A percentile compares a stretch with the other conserved stretches of the same genome.
Evolutionary conservation across 2,329 filamentous ascomycete genomes (phyloP).

Genomic region (Fusarium cyanostomum): DNA sequence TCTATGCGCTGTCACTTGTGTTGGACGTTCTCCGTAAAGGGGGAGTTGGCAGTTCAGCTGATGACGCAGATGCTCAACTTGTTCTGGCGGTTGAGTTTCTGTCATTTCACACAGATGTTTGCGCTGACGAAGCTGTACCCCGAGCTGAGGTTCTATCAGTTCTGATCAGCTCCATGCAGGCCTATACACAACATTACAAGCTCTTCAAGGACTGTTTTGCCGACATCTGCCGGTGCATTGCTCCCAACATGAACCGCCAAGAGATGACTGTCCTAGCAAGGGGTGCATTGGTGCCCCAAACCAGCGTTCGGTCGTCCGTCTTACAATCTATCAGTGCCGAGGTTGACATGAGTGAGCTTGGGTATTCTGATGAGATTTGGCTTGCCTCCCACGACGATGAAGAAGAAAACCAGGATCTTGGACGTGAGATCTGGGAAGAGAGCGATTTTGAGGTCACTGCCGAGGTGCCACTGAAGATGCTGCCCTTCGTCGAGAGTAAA

Average conservation of each 20-base stretch:
- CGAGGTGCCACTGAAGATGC: conserved; percentile 71
- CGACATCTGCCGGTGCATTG: conserved; percentile 85
- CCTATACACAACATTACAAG: conserved; percentile 93
- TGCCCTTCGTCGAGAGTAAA: conserved; percentile 81
- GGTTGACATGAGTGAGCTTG: conserved; percentile 87
- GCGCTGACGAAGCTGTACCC: conserved; percentile 78
- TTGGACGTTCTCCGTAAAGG: conserved; percentile 81
- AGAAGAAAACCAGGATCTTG: conserved; percentile 85
- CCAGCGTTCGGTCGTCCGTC: conserved; percentile 82
- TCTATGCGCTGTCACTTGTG: conserved; percentile 85
- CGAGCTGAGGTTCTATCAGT: conserved; percentile 76
- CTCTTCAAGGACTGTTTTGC: conserved; percentile 91
- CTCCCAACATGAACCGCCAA: conserved; percentile 76
- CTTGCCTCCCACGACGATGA: conserved; percentile 91
- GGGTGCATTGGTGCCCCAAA: conserved; percentile 81
- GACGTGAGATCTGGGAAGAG: conserved; percentile 93
- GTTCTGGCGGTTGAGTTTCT: conserved; percentile 89
- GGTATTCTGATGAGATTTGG: conserved; percentile 92
- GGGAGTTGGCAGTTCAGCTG: conserved; percentile 75
- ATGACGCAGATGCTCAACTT: conserved; percentile 89
- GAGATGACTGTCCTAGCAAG: conserved; percentile 82
- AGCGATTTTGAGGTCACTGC: conserved; percentile 78
- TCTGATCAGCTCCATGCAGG: conserved; percentile 85
- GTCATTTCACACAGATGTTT: conserved; percentile 86
- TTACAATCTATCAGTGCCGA: conserved; percentile 91